Evolutionary conservation across 345 rosid species (phyloP), one percentile per base, ranked within the genome.

Genomic region (Moricandia arvensis): DNA sequence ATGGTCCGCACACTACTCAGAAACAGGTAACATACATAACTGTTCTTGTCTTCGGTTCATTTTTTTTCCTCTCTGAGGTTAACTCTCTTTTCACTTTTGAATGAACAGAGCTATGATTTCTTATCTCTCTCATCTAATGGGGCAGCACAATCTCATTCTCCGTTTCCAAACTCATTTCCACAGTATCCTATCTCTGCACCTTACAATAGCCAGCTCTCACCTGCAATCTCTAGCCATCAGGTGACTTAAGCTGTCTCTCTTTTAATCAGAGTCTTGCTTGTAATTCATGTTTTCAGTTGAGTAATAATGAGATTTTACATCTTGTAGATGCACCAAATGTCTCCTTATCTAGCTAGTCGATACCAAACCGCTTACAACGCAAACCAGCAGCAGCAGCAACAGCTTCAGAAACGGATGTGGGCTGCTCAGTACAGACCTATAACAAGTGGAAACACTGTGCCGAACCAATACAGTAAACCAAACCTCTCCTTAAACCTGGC

Each of bases 81-180:
- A 83, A 76, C 73, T 63, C 29, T 21, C 24, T 24, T 34, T 30
- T 79, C 3, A n/a, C 18, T 5, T 47, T 11, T 47, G 18, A 45
- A 8, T 34, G 35, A 16, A 75, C 86, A 93, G 98, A 68, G 78
- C 79, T 87, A 79, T 54, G 79, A 89, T 78, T 93, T 93, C 83
- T 68, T 90, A 76, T 85, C 95, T 68, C 68, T 89, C 49, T 31
- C 78, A 26, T 84, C 88, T 6, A 38, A 80, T 67, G 89, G 88
- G 59, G 55, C 29, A 62, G 7, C 71, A 21, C 83, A 77, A 43
- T 72, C 76, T 69, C 82, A 85, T 75, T 62, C 74, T 76, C 83
- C 87, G 41, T 75, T 60, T 73, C 74, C 61, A 30, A 84, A 81
- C 47, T 64, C 89, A 18, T 54, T 41, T 59, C 59, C 83, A 15